Percentiles rank a stretch among this genome's conserved stretches.
These are phyloP conservation scores for Scedosporium aurantiacum DNA, from an alignment of 2,329 filamentous ascomycete genomes.

Conservation along the genomic window DNA sequence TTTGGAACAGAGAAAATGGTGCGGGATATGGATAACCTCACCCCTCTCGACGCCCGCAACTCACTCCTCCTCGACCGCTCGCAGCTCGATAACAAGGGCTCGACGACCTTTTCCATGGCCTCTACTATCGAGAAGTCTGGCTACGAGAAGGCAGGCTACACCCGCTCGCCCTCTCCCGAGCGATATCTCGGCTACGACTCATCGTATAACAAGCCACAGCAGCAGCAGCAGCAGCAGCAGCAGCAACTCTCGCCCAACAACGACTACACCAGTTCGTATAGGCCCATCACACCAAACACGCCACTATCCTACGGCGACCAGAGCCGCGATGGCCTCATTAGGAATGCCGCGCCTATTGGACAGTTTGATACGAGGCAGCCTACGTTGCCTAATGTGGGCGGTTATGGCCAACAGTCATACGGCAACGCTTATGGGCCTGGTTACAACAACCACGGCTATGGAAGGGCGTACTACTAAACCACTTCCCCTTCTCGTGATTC, in stretches of 20 bases:
- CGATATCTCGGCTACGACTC: conserved; percentile 13
- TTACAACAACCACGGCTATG: background rate
- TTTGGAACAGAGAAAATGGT: conserved; percentile 56
- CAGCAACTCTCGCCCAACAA: background rate
- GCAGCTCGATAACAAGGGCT: conserved; percentile 21
- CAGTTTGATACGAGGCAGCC: conserved; percentile 17
- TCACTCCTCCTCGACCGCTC: conserved; percentile 62
- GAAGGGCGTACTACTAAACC: background rate
- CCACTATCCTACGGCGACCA: conserved; percentile 14
- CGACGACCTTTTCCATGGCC: conserved; percentile 32
- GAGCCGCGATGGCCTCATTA: conserved; percentile 23
- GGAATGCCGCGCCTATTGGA: conserved; percentile 23
- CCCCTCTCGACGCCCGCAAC: conserved; percentile 77
- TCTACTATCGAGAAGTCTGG: conserved; percentile 25
- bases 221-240: background rate
- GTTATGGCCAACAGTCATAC: background rate
- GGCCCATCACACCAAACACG: conserved; percentile 22
- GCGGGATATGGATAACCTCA: conserved; percentile 71
- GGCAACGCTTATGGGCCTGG: background rate
- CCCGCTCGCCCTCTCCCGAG: conserved; percentile 18
- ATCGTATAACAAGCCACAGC: background rate
- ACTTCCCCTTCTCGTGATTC: background rate
- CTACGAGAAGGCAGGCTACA: conserved; percentile 19
- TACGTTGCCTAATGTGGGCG: conserved; percentile 19
- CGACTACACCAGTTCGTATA: conserved; percentile 10